Evolutionary conservation across 805 yeast genomes (phyloP), one percentile per base, ranked within the genome.

Genomic region (Pichia eremophila): DNA sequence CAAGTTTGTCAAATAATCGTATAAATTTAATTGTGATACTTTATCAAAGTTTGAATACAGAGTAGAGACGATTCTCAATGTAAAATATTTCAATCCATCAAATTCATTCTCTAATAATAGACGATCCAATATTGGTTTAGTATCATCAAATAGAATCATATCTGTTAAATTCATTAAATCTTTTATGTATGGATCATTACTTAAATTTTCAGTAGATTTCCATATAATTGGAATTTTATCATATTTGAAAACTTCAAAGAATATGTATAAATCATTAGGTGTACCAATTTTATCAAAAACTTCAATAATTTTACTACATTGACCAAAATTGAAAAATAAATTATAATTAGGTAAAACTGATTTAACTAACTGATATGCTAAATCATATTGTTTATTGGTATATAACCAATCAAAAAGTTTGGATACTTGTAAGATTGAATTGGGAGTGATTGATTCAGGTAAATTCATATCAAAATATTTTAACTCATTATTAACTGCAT

Each of bases 251-350:
- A 46, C 46, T 18, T 49, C 55, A 17, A 52, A 46, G 12, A 59
- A 45, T 5, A 39, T 19, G 12, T 51, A 48, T 7, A 62, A 31
- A 31, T 60, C 59, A 11, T 41, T 44, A 2, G 48, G 14, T 2
- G 49, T 45, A 0, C 64, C 65, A 41, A 53, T 51, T 12, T 43
- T 44, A 50, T 63, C 66, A 5, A 62, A 51, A 2, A 58, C 51
- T 14, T 36, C 39, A 4, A 55, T 36, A 9, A 63, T 38, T 22
- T 45, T 47, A 6, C 46, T 41, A 2, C 55, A 27, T 9, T 50
- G 51, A 2, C 41, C 36, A 35, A 56, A 56, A 9, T 57, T 57
- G 22, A 47, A 43, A 41, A 48, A 61, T 7, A 46, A 17, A 38
- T 47, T 39, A 19, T 45, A 38, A 22, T 42, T 36, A 3, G 48